These are phyloP conservation scores for Fraxinus paxiana DNA, from an alignment of 305 asterid genomes.

Conservation along the genomic window DNA sequence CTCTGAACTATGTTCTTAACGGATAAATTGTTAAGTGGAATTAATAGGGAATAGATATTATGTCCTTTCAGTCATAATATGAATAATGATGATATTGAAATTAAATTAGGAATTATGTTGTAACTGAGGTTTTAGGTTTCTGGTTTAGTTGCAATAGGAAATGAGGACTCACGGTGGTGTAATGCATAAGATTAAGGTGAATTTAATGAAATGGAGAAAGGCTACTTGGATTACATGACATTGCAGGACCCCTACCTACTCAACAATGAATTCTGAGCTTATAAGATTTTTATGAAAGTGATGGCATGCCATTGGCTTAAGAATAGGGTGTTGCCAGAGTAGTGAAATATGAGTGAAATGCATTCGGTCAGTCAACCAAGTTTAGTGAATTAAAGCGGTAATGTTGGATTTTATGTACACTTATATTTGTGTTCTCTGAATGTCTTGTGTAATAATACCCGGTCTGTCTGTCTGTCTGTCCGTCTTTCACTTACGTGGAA, in stretches of 20 bases:
- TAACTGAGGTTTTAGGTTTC: background rate
- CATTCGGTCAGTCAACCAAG: background rate
- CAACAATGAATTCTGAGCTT: background rate
- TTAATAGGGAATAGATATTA: background rate
- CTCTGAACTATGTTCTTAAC: background rate
- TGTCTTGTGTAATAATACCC: background rate
- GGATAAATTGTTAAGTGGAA: background rate
- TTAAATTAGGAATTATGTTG: background rate
- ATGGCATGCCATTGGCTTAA: background rate
- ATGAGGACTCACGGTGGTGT: background rate
- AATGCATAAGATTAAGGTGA: background rate
- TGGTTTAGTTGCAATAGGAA: background rate
- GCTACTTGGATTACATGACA: background rate
- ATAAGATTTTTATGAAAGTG: background rate
- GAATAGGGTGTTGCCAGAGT: background rate
- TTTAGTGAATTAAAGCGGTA: background rate
- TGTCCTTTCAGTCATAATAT: background rate
- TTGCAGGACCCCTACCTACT: background rate
- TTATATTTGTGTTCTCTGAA: background rate
- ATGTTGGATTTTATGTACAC: constrained; percentile 1
- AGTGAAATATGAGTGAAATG: background rate
- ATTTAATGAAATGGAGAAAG: background rate
- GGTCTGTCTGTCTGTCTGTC: background rate
- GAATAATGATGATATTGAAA: background rate
- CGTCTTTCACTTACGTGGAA: background rate